A percentile compares a stretch with the other conserved stretches of the same genome.
These are phyloP conservation scores for Penicillium robsamsonii DNA, from an alignment of 495 filamentous ascomycete genomes.

Conservation along the genomic window DNA sequence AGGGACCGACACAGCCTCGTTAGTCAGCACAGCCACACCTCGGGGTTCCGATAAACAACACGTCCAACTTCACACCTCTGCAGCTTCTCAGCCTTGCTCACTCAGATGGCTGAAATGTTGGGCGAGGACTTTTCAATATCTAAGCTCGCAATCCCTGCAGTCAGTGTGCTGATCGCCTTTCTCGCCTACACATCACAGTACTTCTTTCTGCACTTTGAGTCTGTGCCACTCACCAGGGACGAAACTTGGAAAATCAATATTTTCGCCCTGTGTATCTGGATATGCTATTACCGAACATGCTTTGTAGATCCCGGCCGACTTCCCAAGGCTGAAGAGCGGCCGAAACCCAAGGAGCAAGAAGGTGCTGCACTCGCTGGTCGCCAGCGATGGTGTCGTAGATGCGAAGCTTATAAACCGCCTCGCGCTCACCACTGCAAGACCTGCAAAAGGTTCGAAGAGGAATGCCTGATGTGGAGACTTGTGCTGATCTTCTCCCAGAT, in stretches of 20 bases:
- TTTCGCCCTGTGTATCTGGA: slow-evolving; percentile 69
- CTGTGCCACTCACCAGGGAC: slow-evolving; percentile 58
- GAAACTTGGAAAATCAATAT: slow-evolving; percentile 72
- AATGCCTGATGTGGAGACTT: not conserved
- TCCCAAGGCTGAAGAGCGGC: slow-evolving; percentile 29
- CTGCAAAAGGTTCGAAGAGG: slow-evolving; percentile 60
- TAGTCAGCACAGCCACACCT: slow-evolving; percentile 20
- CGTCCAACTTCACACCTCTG: slow-evolving; percentile 10
- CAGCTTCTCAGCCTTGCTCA: slow-evolving; percentile 6
- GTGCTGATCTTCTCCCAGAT: slow-evolving; percentile 47
- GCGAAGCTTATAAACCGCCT: slow-evolving; percentile 76
- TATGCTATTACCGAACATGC: slow-evolving; percentile 75
- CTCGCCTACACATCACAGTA: slow-evolving; percentile 82
- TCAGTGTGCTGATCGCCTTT: slow-evolving; percentile 66
- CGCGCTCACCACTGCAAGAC: slow-evolving; percentile 89
- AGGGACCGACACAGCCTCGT: slow-evolving; percentile 1
- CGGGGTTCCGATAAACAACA: slow-evolving; percentile 21
- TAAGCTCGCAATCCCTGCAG: slow-evolving; percentile 62
- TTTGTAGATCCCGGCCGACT: slow-evolving; percentile 70
- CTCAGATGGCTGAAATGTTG: slow-evolving; percentile 18
- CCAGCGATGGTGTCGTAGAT: slow-evolving; percentile 82
- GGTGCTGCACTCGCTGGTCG: slow-evolving; percentile 28
- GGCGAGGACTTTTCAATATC: slow-evolving; percentile 30
- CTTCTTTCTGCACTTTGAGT: slow-evolving; percentile 73
- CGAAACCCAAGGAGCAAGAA: slow-evolving; percentile 23